Conservation (phyloP, 208 protist species). For the Leishmania tropica region DNA sequence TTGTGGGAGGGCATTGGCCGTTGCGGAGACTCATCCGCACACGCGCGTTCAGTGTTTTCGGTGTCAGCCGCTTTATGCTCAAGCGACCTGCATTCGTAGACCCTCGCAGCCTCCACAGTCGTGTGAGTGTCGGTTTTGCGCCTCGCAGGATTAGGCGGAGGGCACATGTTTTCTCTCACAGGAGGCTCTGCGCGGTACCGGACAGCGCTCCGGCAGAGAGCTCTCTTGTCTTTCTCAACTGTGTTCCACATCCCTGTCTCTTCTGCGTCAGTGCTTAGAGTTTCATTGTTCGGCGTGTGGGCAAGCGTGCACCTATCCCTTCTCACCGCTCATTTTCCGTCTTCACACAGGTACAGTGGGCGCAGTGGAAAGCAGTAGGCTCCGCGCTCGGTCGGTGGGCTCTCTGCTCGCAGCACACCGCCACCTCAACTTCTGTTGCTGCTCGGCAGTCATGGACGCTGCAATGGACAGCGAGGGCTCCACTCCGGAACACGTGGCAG, state of each 20-base stretch:
- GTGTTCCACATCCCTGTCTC: background rate
- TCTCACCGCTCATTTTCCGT: background rate
- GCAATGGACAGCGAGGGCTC: background rate
- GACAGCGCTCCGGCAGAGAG: too few relatives aligned
- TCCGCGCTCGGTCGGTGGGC: background rate
- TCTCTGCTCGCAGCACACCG: background rate
- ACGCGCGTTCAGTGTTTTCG: background rate
- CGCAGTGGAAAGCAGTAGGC: background rate
- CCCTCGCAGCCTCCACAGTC: background rate
- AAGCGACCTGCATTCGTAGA: background rate
- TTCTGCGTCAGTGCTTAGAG: background rate
- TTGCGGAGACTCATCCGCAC: too few relatives aligned
- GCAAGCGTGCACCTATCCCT: too few relatives aligned
- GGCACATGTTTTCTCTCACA: too few relatives aligned
- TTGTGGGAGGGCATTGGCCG: background rate
- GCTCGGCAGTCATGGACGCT: background rate
- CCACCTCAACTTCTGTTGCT: background rate
- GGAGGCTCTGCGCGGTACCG: too few relatives aligned
- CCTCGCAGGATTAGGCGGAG: too few relatives aligned
- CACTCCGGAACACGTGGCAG: background rate
- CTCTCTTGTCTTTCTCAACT: background rate
- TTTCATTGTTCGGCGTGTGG: background rate
- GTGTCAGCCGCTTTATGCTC: background rate
- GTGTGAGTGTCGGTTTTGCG: too few relatives aligned
- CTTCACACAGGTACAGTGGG: background rate